Evolutionary conservation across 768 basidiomycete species (phyloP), one percentile per base, ranked within the genome.

Genomic region (Sistotremastrum suecicum): DNA sequence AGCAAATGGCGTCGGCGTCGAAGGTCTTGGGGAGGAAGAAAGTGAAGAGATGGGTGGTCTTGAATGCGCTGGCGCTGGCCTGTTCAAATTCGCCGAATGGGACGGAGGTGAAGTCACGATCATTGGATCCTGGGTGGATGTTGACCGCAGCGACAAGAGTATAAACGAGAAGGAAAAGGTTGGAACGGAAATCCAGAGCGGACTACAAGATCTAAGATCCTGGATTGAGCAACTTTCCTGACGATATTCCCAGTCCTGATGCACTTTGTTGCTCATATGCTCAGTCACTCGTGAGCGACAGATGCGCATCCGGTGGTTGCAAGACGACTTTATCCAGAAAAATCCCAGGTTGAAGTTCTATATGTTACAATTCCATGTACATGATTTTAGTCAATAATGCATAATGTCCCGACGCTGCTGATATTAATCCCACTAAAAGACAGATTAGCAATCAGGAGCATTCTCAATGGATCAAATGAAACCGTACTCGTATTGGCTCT

Each of bases 21-120:
- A 87, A 57, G 75, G 78, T 35, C 61, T 89, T 3, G 86, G 84
- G 2, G 79, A 67, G 7, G 82, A 85, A 46, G 81, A 74, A 5
- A 59, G 63, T 20, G 60, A 60, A 20, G 82, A 83, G 43, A 62
- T 83, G 62, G 83, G 81, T 34, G 85, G 86, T 0, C 60, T 90
- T 45, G 84, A 88, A 42, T 83, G 81, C 55, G 66, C 66, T 30
- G 71, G 68, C 9, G 49, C 39, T 5, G 71, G 69, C 0, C 50
- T 63, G 12, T 90, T 90, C 67, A 78, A 67, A 52, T 89, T 89
- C 54, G 70, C 69, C 3, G 76, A 80, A 38, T 90, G 86, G 86
- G 86, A 88, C 53, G 87, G 84, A 2, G 86, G 87, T 5, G 78
- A 85, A n/a, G 65, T 87, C 12, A 57, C 66, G 1, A 82, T 87